A percentile compares a stretch with the other conserved stretches of the same genome.
These are phyloP conservation scores for Trichaptum fuscoviolaceum DNA, from an alignment of 768 basidiomycete species.

Conservation along the genomic window DNA sequence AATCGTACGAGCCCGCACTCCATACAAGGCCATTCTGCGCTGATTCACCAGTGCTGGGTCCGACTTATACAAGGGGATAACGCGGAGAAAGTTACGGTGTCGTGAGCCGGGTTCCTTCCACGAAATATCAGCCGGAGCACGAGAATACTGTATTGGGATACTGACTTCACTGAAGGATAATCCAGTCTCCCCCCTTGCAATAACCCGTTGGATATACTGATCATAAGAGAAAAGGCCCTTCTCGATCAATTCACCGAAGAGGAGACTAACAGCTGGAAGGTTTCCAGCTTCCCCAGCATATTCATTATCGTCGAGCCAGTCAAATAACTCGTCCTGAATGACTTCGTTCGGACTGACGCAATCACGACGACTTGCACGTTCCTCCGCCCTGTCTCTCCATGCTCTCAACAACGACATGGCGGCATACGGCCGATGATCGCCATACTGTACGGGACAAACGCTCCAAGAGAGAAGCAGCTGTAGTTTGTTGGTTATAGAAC, in stretches of 20 bases:
- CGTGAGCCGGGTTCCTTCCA: constrained; percentile 46
- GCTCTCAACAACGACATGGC: constrained; percentile 62
- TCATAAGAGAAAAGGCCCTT: constrained; percentile 69
- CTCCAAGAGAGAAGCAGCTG: constrained; percentile 76
- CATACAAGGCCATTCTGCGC: constrained; percentile 64
- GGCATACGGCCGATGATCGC: constrained; percentile 74
- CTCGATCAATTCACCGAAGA: constrained; percentile 70
- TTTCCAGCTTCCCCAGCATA: constrained; percentile 53
- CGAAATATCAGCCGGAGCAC: neutral
- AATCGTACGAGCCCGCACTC: constrained; percentile 60
- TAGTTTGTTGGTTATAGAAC: constrained; percentile 50
- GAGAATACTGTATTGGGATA: constrained; percentile 10
- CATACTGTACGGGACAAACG: constrained; percentile 75
- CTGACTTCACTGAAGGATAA: constrained; percentile 50
- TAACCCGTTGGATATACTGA: constrained; percentile 72
- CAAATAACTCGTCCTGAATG: constrained; percentile 73
- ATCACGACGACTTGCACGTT: constrained; percentile 59
- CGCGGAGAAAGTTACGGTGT: constrained; percentile 64
- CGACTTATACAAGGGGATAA: constrained; percentile 63
- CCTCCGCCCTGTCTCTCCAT: constrained; percentile 57
- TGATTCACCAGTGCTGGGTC: constrained; percentile 60
- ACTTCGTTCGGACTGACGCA: constrained; percentile 53
- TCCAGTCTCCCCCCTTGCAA: constrained; percentile 70
- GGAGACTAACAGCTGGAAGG: constrained; percentile 53
- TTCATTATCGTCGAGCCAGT: constrained; percentile 71